Base-by-base conservation (phyloP, 148 eudicot genomes). In the Polygonum aviculare region DNA sequence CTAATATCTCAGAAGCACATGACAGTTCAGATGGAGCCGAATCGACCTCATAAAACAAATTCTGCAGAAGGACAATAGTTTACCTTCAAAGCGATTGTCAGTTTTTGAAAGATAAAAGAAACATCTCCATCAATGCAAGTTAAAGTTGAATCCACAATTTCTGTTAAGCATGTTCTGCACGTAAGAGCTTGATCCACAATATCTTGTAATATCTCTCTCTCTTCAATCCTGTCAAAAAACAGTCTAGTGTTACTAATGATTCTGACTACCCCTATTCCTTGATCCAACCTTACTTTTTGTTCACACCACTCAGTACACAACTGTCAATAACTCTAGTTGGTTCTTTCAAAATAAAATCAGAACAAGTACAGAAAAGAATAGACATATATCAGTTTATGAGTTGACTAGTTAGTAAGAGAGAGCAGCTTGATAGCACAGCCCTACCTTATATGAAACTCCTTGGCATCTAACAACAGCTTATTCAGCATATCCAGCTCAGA, bases 21-120 rank as follows among this genome's bases (percentile, higher is more conserved):
- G 55, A 44, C 26, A 31, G 38, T 60, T 60, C 67, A 60, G 38
- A 60, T 10, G 67, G 16, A 60, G 38, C 11, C 36, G 31, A 33
- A 60, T 60, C 31, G 12, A 12, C 15, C 69, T 19, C 33, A 22
- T 21, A 26, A 22, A 57, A 22, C 65, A 22, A 10, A 60, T 60
- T 60, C 36, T 60, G 14, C 69, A 26, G 14, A 60, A 60, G 31
- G 49, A 15, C 35, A 72, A 72, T 12, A 67, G 19, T 72, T 54
- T 84, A 95, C 99, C 99, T 95, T 95, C 74, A 87, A 78, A 81
- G 91, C 94, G 76, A 83, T 82, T 18, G 90, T 88, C 62, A 95
- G 76, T 76, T 83, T 87, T 82, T 78, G 72, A 63, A 85, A 80
- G 69, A 88, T 76, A 38, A 82, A 75, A 5, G 78, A 74, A 55